Conservation (phyloP, 2,329 filamentous ascomycete species). For the Paraphaeosphaeria minitans region DNA sequence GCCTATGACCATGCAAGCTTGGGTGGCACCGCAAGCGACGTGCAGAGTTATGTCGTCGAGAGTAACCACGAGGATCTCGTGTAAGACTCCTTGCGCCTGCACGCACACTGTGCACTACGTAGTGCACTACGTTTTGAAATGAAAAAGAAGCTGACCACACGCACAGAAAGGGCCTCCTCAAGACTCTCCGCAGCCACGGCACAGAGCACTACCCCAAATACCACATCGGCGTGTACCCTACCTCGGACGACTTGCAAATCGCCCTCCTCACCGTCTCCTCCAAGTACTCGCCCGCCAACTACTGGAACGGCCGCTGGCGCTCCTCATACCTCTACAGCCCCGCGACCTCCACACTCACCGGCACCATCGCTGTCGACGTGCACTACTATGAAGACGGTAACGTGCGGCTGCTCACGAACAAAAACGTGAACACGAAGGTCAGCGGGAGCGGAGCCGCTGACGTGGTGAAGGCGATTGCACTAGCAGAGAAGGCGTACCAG, state of each 20-base stretch:
- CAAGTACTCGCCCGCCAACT: conserved; percentile 98
- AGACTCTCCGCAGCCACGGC: conserved; percentile 75
- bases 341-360: conserved; percentile 68
- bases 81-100: conserved; percentile 58
- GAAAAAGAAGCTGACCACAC: not conserved
- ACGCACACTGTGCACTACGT: not conserved
- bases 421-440: conserved; percentile 69
- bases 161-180: conserved; percentile 78
- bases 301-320: conserved; percentile 98
- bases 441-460: conserved; percentile 66
- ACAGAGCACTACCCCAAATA: conserved; percentile 87
- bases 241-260: conserved; percentile 73
- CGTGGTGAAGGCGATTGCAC: conserved; percentile 77
- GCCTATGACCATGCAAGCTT: conserved; percentile 73
- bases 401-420: conserved; percentile 88
- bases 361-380: conserved; percentile 88
- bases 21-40: conserved; percentile 81
- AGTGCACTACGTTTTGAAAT: not conserved
- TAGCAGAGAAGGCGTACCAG: conserved; percentile 88
- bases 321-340: conserved; percentile 82
- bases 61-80: conserved; percentile 78
- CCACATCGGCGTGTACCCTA: conserved; percentile 81
- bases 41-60: conserved; percentile 79
- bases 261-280: conserved; percentile 88
- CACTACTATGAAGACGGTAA: conserved; percentile 99